These are phyloP conservation scores for Tetrapisispora arboricola DNA, from an alignment of 805 yeast species.

Conservation along the genomic window DNA sequence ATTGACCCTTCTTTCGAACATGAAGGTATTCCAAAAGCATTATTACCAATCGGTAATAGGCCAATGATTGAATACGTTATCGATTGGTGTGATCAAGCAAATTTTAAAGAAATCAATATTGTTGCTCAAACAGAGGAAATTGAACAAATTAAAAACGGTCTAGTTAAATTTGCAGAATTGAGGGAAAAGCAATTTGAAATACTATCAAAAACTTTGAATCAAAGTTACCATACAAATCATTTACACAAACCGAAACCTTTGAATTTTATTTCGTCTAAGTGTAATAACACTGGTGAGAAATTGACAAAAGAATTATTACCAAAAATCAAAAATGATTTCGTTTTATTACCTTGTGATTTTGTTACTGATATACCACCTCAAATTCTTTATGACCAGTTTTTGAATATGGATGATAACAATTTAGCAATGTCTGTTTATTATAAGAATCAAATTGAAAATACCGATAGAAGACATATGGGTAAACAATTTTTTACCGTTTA, in stretches of 20 bases:
- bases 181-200: slow-evolving; percentile 30
- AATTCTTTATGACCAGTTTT: slow-evolving; percentile 69
- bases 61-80: slow-evolving; percentile 83
- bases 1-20: slow-evolving; percentile 2
- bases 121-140: slow-evolving; percentile 43
- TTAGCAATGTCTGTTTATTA: slow-evolving; percentile 72
- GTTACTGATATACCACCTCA: slow-evolving; percentile 89
- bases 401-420: slow-evolving; percentile 58
- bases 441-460: slow-evolving; percentile 59
- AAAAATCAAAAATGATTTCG: slow-evolving; percentile 42
- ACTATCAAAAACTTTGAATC: slow-evolving; percentile 15
- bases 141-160: slow-evolving; percentile 38
- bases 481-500: slow-evolving; percentile 60
- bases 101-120: slow-evolving; percentile 59
- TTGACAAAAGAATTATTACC: slow-evolving; percentile 39
- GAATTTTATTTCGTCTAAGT: slow-evolving; percentile 35
- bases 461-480: slow-evolving; percentile 49
- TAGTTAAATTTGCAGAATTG: slow-evolving; percentile 36
- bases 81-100: slow-evolving; percentile 88
- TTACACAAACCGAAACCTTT: slow-evolving; percentile 30
- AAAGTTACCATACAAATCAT: slow-evolving; percentile 21
- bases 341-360: slow-evolving; percentile 89
- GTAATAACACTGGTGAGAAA: slow-evolving; percentile 53
- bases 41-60: slow-evolving; percentile 79
- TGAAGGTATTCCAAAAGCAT: slow-evolving; percentile 62